Base-by-base conservation (phyloP, 306 rosid species). In the Begonia masoniana region DNA sequence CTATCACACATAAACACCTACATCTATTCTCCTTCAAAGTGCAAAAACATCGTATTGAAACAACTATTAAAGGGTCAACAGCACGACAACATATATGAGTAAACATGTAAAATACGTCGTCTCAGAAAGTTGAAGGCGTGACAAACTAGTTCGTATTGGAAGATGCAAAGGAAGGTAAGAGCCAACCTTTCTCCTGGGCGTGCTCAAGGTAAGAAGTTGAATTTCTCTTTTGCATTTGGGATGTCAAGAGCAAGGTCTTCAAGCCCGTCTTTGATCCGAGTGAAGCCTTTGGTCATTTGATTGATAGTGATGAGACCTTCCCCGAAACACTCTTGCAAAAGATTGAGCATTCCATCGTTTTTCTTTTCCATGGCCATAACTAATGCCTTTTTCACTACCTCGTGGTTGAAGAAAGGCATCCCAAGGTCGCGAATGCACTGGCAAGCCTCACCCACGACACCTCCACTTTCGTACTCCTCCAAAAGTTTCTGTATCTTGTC, bases 311-410 rank as follows among this genome's bases (percentile, higher is more conserved):
- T 86, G 57, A 91, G 79, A 19, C 99, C 99, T 61, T 83, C 99
- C 15, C 77, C 52, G 54, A 81, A 86, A 81, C 96, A 81, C 59
- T 79, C 99, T 75, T 86, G 94, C 49, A 91, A 80, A 53, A 91
- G 79, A 70, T 77, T 69, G 7, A 91, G 94, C 81, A 91, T 63
- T 50, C 94, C 63, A 43, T 91, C 99, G 24, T 91, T 86, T 72
- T 86, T 79, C 88, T 86, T 86, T 78, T 91, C 99, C 99, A 91
- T 91, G 41, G 96, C 99, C 99, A 91, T 91, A 10, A 83, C 78
- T 81, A 91, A 67, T n/a, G 96, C 92, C 80, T 86, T 91, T 79
- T 91, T 91, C 76, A 91, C 99, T 1, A 91, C 99, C 82, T 91
- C 99, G 0, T 91, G 99, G 78, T 91, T 91, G 15, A 91, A 91